phyloP scores from a whole-genome alignment of 2,329 filamentous ascomycete species.

The Diaporthe humulicola region DNA sequence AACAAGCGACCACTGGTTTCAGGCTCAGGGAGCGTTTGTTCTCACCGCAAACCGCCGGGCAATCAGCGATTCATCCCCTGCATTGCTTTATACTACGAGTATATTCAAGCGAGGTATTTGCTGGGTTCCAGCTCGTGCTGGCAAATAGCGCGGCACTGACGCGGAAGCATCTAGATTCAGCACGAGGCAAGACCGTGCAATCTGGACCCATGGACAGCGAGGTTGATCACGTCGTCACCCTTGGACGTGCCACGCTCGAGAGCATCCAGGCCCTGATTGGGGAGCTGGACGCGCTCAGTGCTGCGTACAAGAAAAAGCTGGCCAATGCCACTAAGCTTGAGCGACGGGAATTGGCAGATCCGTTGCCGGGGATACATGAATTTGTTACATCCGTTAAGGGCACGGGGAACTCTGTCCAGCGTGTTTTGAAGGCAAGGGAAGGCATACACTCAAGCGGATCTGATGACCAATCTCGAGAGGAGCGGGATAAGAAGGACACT shows the following conservation, averaged over 20 bases:
- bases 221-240: conserved; percentile 22
- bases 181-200: neutral
- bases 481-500: conserved; percentile 39
- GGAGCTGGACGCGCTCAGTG: conserved; percentile 35
- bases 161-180: neutral
- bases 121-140: neutral
- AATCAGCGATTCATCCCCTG: neutral
- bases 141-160: neutral
- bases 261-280: conserved; percentile 31
- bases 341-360: conserved; percentile 36
- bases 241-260: conserved; percentile 29
- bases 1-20: neutral
- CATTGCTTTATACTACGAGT: neutral
- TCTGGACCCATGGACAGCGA: conserved; percentile 7
- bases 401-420: conserved; percentile 36
- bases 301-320: conserved; percentile 36
- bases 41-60: neutral
- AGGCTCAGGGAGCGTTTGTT: neutral
- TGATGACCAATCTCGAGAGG: conserved; percentile 5
- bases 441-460: neutral
- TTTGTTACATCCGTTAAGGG: conserved; percentile 39
- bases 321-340: conserved; percentile 35
- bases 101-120: neutral
- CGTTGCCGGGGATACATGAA: conserved; percentile 39
- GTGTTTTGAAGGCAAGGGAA: conserved; percentile 30